Conservation (phyloP, 192 early-diverging fungal genomes). For the Coemansia sp. region DNA sequence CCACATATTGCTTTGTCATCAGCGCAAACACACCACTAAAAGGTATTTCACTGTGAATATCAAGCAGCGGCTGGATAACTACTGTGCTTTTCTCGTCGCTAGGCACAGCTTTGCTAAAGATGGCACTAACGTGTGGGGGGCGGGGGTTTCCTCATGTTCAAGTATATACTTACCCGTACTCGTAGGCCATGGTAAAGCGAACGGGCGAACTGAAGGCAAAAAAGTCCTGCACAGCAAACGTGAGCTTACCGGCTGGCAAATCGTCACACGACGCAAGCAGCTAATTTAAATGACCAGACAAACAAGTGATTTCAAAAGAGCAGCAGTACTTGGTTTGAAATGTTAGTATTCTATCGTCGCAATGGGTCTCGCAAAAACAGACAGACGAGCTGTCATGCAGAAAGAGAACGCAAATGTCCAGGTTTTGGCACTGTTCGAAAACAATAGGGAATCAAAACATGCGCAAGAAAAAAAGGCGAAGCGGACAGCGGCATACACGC, state of each 20-base stretch:
- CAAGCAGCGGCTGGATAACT: too few relatives aligned
- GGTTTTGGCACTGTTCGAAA: not conserved
- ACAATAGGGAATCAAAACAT: not conserved
- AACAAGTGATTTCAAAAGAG: not conserved
- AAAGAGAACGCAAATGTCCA: not conserved
- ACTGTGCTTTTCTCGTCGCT: too few relatives aligned
- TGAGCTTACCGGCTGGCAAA: constrained; percentile 20
- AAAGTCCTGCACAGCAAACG: constrained; percentile 41
- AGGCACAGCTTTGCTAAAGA: not conserved
- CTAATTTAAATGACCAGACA: constrained; percentile 20
- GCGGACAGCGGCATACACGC: too few relatives aligned
- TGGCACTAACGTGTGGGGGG: not conserved
- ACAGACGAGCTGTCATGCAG: too few relatives aligned
- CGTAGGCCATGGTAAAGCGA: constrained; percentile 46
- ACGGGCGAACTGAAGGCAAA: constrained; percentile 24
- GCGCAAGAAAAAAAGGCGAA: not conserved
- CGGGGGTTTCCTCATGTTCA: too few relatives aligned
- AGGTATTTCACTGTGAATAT: too few relatives aligned
- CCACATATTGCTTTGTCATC: too few relatives aligned
- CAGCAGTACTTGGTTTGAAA: too few relatives aligned
- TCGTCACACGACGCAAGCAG: constrained; percentile 20
- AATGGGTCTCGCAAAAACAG: too few relatives aligned
- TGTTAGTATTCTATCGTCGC: too few relatives aligned
- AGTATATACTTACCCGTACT: constrained; percentile 43
- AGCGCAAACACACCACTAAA: too few relatives aligned